phyloP scores from a whole-genome alignment of 768 basidiomycete genomes.

The Mycena indigotica region DNA sequence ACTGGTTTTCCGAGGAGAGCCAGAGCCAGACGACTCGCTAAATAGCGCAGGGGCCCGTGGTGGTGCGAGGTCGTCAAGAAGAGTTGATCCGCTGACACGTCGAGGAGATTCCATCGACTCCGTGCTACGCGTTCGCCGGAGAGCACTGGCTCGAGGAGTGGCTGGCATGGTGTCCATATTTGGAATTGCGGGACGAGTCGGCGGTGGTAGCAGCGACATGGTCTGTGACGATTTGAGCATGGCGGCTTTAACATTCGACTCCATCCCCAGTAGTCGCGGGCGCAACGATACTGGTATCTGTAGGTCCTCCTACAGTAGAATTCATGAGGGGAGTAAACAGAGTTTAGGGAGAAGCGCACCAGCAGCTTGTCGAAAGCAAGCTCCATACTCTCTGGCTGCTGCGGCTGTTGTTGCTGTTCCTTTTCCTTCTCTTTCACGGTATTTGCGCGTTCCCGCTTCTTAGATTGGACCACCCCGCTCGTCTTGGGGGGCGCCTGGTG shows the following conservation, averaged over 20 bases:
- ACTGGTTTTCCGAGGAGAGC: constrained; percentile 44
- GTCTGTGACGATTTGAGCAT: constrained; percentile 87
- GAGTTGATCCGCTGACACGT: constrained; percentile 35
- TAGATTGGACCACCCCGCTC: constrained; percentile 36
- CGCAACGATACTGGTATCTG: constrained; percentile 82
- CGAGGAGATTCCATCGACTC: constrained; percentile 68
- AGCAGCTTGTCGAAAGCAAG: constrained; percentile 81
- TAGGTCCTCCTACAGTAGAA: constrained; percentile 80
- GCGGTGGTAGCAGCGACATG: constrained; percentile 46
- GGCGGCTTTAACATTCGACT: constrained; percentile 83
- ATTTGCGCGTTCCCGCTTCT: constrained; percentile 47
- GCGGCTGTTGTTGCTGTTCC: constrained; percentile 37
- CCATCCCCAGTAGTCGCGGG: constrained; percentile 79
- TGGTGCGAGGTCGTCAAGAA: constrained; percentile 42
- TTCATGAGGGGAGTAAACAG: constrained; percentile 4
- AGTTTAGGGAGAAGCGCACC: constrained; percentile 39
- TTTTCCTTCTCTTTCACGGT: constrained; percentile 46
- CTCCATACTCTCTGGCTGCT: constrained; percentile 44
- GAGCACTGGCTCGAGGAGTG: constrained; percentile 49
- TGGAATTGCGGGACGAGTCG: constrained; percentile 11
- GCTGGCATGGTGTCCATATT: constrained; percentile 43
- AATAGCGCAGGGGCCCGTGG: constrained; percentile 38
- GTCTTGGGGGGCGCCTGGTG: constrained; percentile 27
- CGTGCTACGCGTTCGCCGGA: constrained; percentile 73
- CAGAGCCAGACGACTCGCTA: constrained; percentile 43